Conservation (phyloP, 176 grass and related monocot species). For the barley (Hordeum vulgare) region MorexV3_pseudomolecules_assembly NC_058524.1:566234760-566235259, state of each 20-base stretch:
- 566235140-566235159: conserved; percentile 18
- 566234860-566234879: conserved; percentile 51
- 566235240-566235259: conserved; percentile 30
- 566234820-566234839: background rate
- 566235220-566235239: conserved; percentile 25
- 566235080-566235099: background rate
- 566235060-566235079: conserved; percentile 22
- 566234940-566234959: conserved; percentile 61
- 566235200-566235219: conserved; percentile 20
- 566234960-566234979: conserved; percentile 51
- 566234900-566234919: background rate
- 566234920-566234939: conserved; percentile 58
- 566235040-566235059: conserved; percentile 56
- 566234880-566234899: conserved; percentile 37
- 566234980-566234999: conserved; percentile 71
- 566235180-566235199: background rate
- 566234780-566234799: background rate
- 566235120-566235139: background rate
- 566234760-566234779: background rate
- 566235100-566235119: background rate
- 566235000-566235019: conserved; percentile 48
- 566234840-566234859: conserved; percentile 26
- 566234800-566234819: conserved; percentile 10
- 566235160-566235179: background rate
- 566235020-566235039: conserved; percentile 72